A percentile compares a stretch with the other conserved stretches of the same genome.
Conservation (phyloP, 2,329 filamentous ascomycete genomes). For the Fusarium pilosicola region DNA sequence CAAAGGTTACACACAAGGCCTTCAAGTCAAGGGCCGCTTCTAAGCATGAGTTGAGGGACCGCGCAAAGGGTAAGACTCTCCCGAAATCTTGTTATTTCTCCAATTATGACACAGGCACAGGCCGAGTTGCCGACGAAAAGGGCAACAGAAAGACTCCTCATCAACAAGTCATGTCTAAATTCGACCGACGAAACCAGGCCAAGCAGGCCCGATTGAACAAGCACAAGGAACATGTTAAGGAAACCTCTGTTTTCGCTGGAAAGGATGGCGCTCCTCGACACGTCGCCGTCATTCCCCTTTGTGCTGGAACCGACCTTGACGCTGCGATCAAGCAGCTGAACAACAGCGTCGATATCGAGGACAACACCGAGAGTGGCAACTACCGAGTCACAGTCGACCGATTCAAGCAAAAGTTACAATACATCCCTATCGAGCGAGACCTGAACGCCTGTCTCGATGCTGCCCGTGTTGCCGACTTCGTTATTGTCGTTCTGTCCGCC, state of each 20-base stretch:
- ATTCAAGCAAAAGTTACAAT: conserved; percentile 95
- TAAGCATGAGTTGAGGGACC: conserved; percentile 86
- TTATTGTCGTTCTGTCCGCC: conserved; percentile 85
- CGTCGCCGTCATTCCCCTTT: conserved; percentile 88
- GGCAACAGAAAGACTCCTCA: conserved; percentile 86
- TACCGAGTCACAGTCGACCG: conserved; percentile 80
- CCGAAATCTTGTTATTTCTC: neutral
- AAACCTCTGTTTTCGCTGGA: conserved; percentile 84
- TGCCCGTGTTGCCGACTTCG: conserved; percentile 88
- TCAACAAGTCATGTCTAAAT: conserved; percentile 97
- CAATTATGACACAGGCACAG: conserved; percentile 54
- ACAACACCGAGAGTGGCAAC: conserved; percentile 67
- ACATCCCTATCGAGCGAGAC: conserved; percentile 78
- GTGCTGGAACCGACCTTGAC: conserved; percentile 73
- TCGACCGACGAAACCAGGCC: conserved; percentile 93
- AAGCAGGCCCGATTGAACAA: conserved; percentile 89
- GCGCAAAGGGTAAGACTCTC: conserved; percentile 76
- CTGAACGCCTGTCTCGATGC: conserved; percentile 84
- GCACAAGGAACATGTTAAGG: conserved; percentile 82
- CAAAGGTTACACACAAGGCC: conserved; percentile 86
- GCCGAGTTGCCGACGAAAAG: conserved; percentile 80
- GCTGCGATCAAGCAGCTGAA: conserved; percentile 78
- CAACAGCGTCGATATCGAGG: conserved; percentile 80
- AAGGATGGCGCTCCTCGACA: conserved; percentile 87
- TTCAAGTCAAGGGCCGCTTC: conserved; percentile 94